Percentiles rank a stretch among this genome's conserved stretches.
phyloP scores from a whole-genome alignment of 495 filamentous ascomycete species.

The Podospora pseudocomata region DNA sequence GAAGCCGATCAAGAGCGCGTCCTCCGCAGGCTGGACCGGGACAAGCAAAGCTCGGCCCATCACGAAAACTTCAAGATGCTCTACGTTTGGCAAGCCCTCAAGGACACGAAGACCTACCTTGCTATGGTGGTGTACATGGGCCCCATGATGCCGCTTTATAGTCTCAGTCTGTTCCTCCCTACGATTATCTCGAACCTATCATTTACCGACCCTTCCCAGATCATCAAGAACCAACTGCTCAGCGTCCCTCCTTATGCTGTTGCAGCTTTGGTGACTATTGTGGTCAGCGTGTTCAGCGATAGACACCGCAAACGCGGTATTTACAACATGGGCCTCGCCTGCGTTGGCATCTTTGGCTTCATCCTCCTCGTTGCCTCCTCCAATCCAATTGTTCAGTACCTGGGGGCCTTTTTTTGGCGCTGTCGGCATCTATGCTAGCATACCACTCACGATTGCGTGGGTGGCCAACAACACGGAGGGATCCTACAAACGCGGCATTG shows the following conservation, averaged over 20 bases:
- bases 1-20: slow-evolving; percentile 70
- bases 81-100: slow-evolving; percentile 71
- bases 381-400: slow-evolving; percentile 66
- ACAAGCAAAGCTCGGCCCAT: slow-evolving; percentile 73
- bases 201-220: slow-evolving; percentile 47
- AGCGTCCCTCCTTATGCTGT: slow-evolving; percentile 84
- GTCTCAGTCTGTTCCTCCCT: slow-evolving; percentile 86
- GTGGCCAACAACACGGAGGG: slow-evolving; percentile 86
- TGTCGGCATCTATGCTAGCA: slow-evolving; percentile 85
- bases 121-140: slow-evolving; percentile 81
- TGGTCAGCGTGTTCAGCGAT: slow-evolving; percentile 74
- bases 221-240: slow-evolving; percentile 72
- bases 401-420: slow-evolving; percentile 80
- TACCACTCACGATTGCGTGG: slow-evolving; percentile 89
- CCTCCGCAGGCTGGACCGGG: slow-evolving; percentile 63
- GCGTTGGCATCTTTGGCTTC: slow-evolving; percentile 76
- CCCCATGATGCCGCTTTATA: slow-evolving; percentile 70
- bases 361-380: slow-evolving; percentile 67
- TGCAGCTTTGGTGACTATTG: slow-evolving; percentile 72
- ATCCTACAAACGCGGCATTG: slow-evolving; percentile 86
- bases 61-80: slow-evolving; percentile 74
- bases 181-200: slow-evolving; percentile 76
- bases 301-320: slow-evolving; percentile 71
- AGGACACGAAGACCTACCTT: slow-evolving; percentile 84
- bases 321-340: slow-evolving; percentile 72